A percentile compares a stretch with the other conserved stretches of the same genome.
phyloP scores from a whole-genome alignment of 768 basidiomycete species.

The Tulasnella sp. region DNA sequence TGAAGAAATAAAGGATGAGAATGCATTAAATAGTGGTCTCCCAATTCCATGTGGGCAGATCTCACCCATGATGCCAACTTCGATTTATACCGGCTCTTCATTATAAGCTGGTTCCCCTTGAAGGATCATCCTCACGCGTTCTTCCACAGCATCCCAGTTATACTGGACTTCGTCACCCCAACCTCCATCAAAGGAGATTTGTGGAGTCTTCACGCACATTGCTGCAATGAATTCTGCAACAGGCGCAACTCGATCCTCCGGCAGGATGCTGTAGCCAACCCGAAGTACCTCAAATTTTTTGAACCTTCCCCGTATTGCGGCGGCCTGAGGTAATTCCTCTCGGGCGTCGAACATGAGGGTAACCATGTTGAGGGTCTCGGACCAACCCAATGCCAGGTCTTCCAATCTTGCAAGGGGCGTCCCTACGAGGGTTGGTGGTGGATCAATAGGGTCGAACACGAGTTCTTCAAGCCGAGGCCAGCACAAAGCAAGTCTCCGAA shows the following conservation, averaged over 20 bases:
- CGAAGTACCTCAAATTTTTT: neutral
- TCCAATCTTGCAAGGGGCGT: neutral
- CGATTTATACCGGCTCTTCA: too few species aligned
- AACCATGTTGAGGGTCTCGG: neutral
- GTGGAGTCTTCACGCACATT: neutral
- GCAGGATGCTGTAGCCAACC: neutral
- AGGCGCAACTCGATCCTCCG: neutral
- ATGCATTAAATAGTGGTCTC: too few species aligned
- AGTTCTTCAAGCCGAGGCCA: neutral
- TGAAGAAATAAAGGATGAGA: too few species aligned
- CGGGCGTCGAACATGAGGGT: neutral
- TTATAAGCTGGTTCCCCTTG: neutral
- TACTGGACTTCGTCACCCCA: neutral
- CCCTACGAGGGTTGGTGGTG: neutral
- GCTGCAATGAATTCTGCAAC: neutral
- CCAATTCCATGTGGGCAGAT: too few species aligned
- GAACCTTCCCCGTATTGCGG: neutral
- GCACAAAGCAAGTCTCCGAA: neutral
- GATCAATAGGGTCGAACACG: neutral
- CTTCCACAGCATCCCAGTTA: neutral
- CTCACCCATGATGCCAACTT: too few species aligned
- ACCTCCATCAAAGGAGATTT: neutral
- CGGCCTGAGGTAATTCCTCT: neutral
- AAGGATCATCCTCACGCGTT: neutral
- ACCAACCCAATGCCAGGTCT: neutral